Percentiles rank a stretch among this genome's conserved stretches.
Conservation (phyloP, 73 alveolate genomes). For the Blepharisma stoltei region DNA sequence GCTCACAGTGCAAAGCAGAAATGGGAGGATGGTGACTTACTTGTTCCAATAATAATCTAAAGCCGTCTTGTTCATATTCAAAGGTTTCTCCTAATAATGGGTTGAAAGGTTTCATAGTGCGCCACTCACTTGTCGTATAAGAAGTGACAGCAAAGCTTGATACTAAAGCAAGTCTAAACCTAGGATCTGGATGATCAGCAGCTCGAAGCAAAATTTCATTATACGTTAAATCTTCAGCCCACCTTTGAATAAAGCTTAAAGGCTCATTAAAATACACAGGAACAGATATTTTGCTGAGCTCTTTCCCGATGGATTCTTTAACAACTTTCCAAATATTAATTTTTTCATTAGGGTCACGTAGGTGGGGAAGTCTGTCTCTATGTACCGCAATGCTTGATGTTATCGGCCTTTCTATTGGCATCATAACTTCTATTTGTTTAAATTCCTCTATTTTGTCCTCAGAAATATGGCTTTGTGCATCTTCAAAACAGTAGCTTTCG, state of each 20-base stretch:
- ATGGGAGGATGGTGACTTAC: slow-evolving; percentile 92
- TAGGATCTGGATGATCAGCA: slow-evolving; percentile 33
- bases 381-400: background rate
- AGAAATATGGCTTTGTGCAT: slow-evolving; percentile 20
- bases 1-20: slow-evolving; percentile 73
- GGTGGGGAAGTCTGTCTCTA: slow-evolving; percentile 36
- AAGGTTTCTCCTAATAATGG: slow-evolving; percentile 91
- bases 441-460: background rate
- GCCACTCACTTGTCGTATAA: slow-evolving; percentile 44
- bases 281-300: slow-evolving; percentile 43
- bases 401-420: too few relatives aligned
- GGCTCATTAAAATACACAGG: slow-evolving; percentile 67
- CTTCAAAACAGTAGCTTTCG: background rate
- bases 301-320: slow-evolving; percentile 52
- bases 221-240: slow-evolving; percentile 51
- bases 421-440: background rate
- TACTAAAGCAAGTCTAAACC: slow-evolving; percentile 48
- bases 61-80: slow-evolving; percentile 68
- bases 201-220: slow-evolving; percentile 49
- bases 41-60: slow-evolving; percentile 74
- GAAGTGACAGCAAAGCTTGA: slow-evolving; percentile 55
- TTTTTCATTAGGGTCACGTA: slow-evolving; percentile 46
- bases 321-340: slow-evolving; percentile 33
- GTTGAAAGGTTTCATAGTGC: slow-evolving; percentile 84
- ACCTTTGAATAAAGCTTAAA: slow-evolving; percentile 49